Conservation (phyloP, 208 protist species). For the Crithidia sp. region DNA sequence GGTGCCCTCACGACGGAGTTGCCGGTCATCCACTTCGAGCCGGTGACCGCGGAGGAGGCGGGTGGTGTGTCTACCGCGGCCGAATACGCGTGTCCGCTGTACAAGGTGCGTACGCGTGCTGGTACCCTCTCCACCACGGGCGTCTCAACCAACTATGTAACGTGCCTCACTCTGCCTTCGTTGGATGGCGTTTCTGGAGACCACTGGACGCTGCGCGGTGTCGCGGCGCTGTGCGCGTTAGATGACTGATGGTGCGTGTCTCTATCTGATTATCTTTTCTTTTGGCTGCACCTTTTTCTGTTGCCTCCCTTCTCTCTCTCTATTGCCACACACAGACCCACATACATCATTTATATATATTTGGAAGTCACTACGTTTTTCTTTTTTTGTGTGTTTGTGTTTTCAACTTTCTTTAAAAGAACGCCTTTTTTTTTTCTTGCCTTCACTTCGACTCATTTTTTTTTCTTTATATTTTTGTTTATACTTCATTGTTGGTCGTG, state of each 20-base stretch:
- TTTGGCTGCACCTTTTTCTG: conserved; percentile 12
- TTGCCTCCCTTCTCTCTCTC: not conserved
- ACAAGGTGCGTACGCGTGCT: conserved; percentile 91
- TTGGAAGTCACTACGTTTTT: conserved; percentile 11
- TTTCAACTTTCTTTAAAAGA: conserved; percentile 10
- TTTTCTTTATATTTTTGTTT: not conserved
- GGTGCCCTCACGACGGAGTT: conserved; percentile 86
- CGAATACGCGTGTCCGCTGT: conserved; percentile 90
- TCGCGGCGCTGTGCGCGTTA: conserved; percentile 90
- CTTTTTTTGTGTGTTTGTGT: conserved; percentile 5
- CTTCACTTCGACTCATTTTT: conserved; percentile 3
- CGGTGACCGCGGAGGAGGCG: conserved; percentile 50
- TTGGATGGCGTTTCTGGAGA: conserved; percentile 56
- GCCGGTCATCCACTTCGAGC: conserved; percentile 89
- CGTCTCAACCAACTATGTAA: conserved; percentile 92
- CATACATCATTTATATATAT: not conserved
- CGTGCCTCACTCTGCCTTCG: conserved; percentile 77
- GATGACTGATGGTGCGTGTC: conserved; percentile 57
- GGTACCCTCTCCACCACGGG: conserved; percentile 91
- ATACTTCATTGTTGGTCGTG: not conserved
- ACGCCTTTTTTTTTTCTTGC: conserved; percentile 9
- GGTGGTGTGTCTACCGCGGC: conserved; percentile 12
- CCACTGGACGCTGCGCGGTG: conserved; percentile 93
- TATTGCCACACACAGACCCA: not conserved
- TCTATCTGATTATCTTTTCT: too few relatives aligned